Percentiles rank a stretch among this genome's conserved stretches.
Evolutionary conservation across 2,329 filamentous ascomycete species (phyloP).

Genomic region (Colletotrichum tanaceti): DNA sequence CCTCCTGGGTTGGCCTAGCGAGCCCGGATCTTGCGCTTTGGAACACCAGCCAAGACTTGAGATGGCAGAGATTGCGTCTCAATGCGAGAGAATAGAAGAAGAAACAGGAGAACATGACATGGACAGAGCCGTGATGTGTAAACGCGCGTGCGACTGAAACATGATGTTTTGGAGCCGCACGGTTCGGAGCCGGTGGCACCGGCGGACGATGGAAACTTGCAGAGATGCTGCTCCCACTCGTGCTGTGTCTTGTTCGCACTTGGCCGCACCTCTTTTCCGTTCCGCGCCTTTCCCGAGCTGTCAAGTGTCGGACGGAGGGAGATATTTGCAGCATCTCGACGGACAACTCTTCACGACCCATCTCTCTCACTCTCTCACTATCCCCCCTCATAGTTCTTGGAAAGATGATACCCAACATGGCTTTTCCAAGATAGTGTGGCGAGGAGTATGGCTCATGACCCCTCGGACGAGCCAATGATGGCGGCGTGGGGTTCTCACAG

Average conservation of each 20-base stretch:
- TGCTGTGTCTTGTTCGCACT: conserved; percentile 8
- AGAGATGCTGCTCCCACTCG: conserved; percentile 2
- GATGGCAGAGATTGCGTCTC: conserved; percentile 40
- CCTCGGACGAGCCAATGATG: conserved; percentile 9
- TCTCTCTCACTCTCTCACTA: too few species aligned
- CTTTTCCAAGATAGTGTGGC: conserved; percentile 9
- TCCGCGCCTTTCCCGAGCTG: too few species aligned
- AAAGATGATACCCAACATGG: conserved; percentile 26
- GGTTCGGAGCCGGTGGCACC: conserved; percentile 13
- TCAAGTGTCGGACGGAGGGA: too few species aligned
- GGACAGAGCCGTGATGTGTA: conserved; percentile 27
- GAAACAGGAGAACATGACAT: background rate
- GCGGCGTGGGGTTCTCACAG: conserved; percentile 9
- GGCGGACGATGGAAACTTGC: conserved; percentile 12
- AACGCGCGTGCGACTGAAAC: conserved; percentile 33
- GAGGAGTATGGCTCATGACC: conserved; percentile 30
- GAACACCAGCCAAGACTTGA: conserved; percentile 30
- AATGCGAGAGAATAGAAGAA: conserved; percentile 16
- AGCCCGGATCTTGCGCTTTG: conserved; percentile 23
- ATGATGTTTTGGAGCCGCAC: conserved; percentile 34
- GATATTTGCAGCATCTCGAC: too few species aligned
- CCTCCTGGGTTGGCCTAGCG: conserved; percentile 13
- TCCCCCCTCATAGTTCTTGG: background rate
- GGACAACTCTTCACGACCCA: too few species aligned
- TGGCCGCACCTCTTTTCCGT: background rate